Evolutionary conservation across 225 moss, liverwort and hornwort genomes (phyloP).

Genomic region (Asterella californica): DNA sequence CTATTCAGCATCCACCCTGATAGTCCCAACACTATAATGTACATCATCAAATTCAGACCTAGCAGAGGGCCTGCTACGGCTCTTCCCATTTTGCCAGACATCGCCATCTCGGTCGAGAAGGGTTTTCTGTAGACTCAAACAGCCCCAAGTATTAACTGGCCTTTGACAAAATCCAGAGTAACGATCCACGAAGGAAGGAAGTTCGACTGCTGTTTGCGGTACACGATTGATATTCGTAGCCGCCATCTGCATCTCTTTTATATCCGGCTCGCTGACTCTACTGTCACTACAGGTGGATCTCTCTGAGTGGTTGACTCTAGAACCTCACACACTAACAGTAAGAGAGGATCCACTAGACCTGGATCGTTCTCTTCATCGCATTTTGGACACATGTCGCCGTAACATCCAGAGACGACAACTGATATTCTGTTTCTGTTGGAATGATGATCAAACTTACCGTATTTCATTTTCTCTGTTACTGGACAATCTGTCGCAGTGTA

Average conservation of each 20-base stretch:
- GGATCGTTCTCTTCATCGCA: too few relatives aligned
- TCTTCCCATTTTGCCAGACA: neutral
- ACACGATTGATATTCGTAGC: neutral
- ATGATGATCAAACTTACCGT: too few relatives aligned
- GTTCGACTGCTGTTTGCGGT: neutral
- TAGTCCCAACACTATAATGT: neutral
- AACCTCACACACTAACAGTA: too few relatives aligned
- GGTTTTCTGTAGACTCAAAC: neutral
- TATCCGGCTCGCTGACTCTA: neutral
- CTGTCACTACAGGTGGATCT: too few relatives aligned
- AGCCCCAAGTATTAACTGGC: neutral
- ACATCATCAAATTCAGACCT: neutral
- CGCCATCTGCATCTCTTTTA: neutral
- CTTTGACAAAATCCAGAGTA: neutral
- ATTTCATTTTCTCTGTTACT: too few relatives aligned
- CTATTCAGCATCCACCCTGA: constrained; percentile 6
- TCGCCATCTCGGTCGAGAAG: neutral
- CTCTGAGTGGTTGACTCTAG: too few relatives aligned
- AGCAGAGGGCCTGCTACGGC: neutral
- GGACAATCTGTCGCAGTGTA: too few relatives aligned
- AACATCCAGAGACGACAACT: too few relatives aligned
- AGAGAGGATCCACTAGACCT: too few relatives aligned
- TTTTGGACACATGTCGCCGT: too few relatives aligned
- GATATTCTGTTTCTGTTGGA: too few relatives aligned
- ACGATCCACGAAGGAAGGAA: neutral